Percentiles rank a stretch among this genome's conserved stretches.
Evolutionary conservation across 2,329 filamentous ascomycete species (phyloP).

Genomic region (Didymella keratinophila): DNA sequence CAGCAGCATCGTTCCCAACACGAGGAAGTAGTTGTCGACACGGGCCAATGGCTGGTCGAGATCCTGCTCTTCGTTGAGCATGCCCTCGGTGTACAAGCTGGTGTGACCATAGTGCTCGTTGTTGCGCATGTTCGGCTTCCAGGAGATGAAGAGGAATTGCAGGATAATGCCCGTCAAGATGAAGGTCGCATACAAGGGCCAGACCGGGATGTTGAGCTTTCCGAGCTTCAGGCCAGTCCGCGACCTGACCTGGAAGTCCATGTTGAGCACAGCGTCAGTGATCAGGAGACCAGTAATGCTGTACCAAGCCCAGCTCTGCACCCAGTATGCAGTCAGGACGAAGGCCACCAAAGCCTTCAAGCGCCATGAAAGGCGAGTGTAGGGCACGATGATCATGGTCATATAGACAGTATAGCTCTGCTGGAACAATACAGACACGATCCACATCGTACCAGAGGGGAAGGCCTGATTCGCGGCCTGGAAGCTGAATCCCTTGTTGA

Average conservation of each 20-base stretch:
- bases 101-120: slow-evolving; percentile 54
- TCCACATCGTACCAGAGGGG: slow-evolving; percentile 58
- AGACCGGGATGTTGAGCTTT: slow-evolving; percentile 29
- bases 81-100: slow-evolving; percentile 50
- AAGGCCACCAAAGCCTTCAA: slow-evolving; percentile 52
- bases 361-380: slow-evolving; percentile 54
- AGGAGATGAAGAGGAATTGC: slow-evolving; percentile 56
- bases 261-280: slow-evolving; percentile 54
- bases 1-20: slow-evolving; percentile 53
- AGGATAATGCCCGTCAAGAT: slow-evolving; percentile 50
- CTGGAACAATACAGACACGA: slow-evolving; percentile 54
- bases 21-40: slow-evolving; percentile 55
- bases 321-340: slow-evolving; percentile 57
- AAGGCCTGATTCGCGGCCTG: slow-evolving; percentile 55
- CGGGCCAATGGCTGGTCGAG: slow-evolving; percentile 48
- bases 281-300: slow-evolving; percentile 59
- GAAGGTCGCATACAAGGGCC: slow-evolving; percentile 45
- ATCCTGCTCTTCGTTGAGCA: slow-evolving; percentile 49
- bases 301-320: slow-evolving; percentile 58
- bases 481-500: slow-evolving; percentile 48
- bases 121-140: slow-evolving; percentile 46
- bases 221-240: slow-evolving; percentile 27
- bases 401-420: slow-evolving; percentile 60
- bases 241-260: slow-evolving; percentile 47
- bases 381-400: slow-evolving; percentile 58